Evolutionary conservation across 345 rosid species (phyloP), one percentile per base, ranked within the genome.

Genomic region (Linum tenue): DNA sequence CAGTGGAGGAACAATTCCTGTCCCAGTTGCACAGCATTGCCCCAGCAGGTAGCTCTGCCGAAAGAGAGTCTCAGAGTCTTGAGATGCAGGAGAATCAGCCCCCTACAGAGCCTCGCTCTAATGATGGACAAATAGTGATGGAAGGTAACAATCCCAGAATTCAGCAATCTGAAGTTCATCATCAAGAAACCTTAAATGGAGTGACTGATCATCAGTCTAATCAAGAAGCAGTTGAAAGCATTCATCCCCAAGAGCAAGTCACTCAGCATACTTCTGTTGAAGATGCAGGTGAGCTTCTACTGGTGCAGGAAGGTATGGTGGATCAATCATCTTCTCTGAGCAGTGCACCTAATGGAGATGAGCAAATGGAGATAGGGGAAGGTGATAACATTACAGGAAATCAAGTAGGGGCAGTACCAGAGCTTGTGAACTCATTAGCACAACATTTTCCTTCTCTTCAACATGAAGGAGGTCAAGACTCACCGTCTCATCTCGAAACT

Each of bases 1-100:
- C 90, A 64, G 79, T 90, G 38, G 98, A 90, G 79, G 98, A 86
- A 41, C 90, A 82, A 61, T 92, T 92, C 71, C 43, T 88, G 44
- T 86, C 91, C 75, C 86, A 82, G 62, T 73, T 92, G 69, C 77
- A 76, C 58, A 71, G 80, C 70, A 72, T 72, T 65, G 73, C 76
- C 73, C 84, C 91, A 50, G 73, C 67, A 56, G 73, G 55, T 72
- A 76, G 72, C 72, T 71, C 67, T 67, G 73, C 71, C 59, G 97
- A 86, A 75, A 77, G 88, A 80, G 92, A 86, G 72, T 68, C 77
- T 53, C 85, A 81, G 73, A 78, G 70, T 70, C 77, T 83, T 57
- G 92, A 78, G 71, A 74, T 75, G 40, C 90, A 77, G 75, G 97
- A 83, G 77, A 71, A 73, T 51, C 91, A 82, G 62, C 86, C 77